Base-by-base conservation (phyloP, 192 early-diverging fungal genomes). In the Kappamyces sp. region DNA sequence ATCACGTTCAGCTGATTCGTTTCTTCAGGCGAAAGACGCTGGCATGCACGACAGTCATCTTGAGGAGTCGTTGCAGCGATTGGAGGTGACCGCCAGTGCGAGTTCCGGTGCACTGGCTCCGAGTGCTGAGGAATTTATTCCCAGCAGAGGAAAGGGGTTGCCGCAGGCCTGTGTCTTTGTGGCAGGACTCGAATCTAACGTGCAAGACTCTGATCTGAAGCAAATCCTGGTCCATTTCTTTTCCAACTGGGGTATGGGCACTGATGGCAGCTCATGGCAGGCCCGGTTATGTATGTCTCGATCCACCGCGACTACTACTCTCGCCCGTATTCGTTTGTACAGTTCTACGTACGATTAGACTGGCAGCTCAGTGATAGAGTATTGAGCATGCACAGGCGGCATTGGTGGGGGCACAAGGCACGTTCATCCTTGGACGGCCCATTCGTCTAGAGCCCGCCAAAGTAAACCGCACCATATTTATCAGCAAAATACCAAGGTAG, bases 261-360 rank as follows among this genome's bases (percentile, higher is more conserved):
- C 22, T 22, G 22, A 22, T 22, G 22, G 22, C 22, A 22, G 22
- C 22, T 22, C 22, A 22, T 22, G 22, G 22, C 22, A 22, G 22
- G 22, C 22, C 22, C 36, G 5, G 40, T 90, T 2, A 41, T 82
- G 6, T 72, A 86, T 59, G 83, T 90, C 45, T 88, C 88, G 54
- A 86, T 90, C 4, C 45, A 87, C n/a, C 84, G 79, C 53, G 88
- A 90, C 53, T 85, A 79, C 79, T 64, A 82, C 62, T 48, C 68
- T 11, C 61, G 88, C 5, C 88, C 88, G 1, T 90, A 87, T 57
- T 82, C 86, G 2, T 90, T 90, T 64, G 88, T 90, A 1, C 88
- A 90, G 62, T 90, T 79, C 65, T 76, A 81, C 64, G 84, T 83
- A 60, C 2, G 57, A 45, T 35, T 46, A 7, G 5, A 11, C 5